Evolutionary conservation across 2,329 filamentous ascomycete species (phyloP).

Genomic region (Colletotrichum spinosum): DNA sequence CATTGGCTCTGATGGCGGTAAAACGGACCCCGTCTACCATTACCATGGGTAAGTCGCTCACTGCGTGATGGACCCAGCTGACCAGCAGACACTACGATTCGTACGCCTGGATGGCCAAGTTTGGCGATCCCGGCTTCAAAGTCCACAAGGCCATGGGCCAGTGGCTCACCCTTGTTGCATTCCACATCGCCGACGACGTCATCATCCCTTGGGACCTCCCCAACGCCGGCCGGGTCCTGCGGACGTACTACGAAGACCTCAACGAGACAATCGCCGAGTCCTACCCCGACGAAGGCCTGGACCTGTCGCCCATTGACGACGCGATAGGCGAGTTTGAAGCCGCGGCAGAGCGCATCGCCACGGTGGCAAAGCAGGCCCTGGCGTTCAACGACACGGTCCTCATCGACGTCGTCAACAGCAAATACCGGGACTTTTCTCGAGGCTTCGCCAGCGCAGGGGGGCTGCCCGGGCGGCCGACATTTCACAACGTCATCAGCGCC

Average conservation of each 20-base stretch:
- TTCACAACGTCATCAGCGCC: slow-evolving; percentile 29
- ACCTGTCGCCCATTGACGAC: slow-evolving; percentile 21
- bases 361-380: slow-evolving; percentile 22
- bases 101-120: slow-evolving; percentile 63
- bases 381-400: slow-evolving; percentile 25
- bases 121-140: slow-evolving; percentile 62
- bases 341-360: slow-evolving; percentile 20
- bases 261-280: slow-evolving; percentile 17
- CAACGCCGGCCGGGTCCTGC: slow-evolving; percentile 25
- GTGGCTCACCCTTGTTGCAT: slow-evolving; percentile 28
- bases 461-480: slow-evolving; percentile 25
- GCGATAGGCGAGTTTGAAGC: slow-evolving; percentile 23
- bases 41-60: slow-evolving; percentile 23
- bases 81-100: slow-evolving; percentile 23
- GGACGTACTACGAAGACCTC: slow-evolving; percentile 29
- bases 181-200: slow-evolving; percentile 28
- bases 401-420: slow-evolving; percentile 19
- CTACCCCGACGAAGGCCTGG: slow-evolving; percentile 3
- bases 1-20: too few relatives aligned
- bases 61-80: not conserved
- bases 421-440: slow-evolving; percentile 32
- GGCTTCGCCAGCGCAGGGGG: slow-evolving; percentile 30
- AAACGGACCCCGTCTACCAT: slow-evolving; percentile 19
- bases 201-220: slow-evolving; percentile 33
- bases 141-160: slow-evolving; percentile 62